phyloP scores from a whole-genome alignment of 192 early-diverging fungal genomes.

The Mortierella antarctica region DNA sequence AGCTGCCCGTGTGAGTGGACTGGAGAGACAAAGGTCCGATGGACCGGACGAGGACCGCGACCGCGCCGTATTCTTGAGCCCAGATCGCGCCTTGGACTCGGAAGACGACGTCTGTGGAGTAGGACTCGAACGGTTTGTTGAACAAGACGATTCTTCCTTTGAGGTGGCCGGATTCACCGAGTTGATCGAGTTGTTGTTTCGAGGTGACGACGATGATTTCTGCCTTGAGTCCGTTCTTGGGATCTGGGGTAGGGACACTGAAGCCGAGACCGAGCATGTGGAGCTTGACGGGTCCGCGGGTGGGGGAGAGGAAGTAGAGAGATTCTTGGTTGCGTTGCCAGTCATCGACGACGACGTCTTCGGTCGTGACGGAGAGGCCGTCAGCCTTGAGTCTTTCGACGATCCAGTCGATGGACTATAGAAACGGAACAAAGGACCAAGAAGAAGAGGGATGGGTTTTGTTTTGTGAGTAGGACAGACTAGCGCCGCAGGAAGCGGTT shows the following conservation, averaged over 20 bases:
- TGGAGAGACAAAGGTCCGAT: constrained; percentile 58
- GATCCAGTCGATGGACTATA: constrained; percentile 64
- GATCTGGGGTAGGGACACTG: constrained; percentile 55
- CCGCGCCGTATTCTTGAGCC: constrained; percentile 62
- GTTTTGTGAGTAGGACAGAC: background rate
- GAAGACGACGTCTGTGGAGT: constrained; percentile 28
- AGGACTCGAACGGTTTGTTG: constrained; percentile 57
- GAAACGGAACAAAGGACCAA: background rate
- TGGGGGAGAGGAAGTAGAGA: constrained; percentile 59
- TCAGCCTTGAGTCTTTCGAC: constrained; percentile 57
- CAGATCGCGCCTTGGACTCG: constrained; percentile 29
- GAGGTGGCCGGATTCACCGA: constrained; percentile 52
- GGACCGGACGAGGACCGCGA: constrained; percentile 63
- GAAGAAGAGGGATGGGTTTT: constrained; percentile 1
- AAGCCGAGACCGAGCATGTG: constrained; percentile 64
- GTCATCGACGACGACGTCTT: constrained; percentile 63
- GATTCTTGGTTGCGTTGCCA: constrained; percentile 67
- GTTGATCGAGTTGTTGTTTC: constrained; percentile 58
- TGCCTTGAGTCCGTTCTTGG: constrained; percentile 48
- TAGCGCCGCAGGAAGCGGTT: background rate
- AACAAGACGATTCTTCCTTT: constrained; percentile 62
- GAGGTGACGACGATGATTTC: constrained; percentile 62
- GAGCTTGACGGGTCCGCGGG: constrained; percentile 60
- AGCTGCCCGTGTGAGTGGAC: constrained; percentile 63
- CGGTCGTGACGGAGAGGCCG: constrained; percentile 60